Base-by-base conservation (phyloP, 2,329 filamentous ascomycete species). In the Paraphaeosphaeria sporulosa region DNA sequence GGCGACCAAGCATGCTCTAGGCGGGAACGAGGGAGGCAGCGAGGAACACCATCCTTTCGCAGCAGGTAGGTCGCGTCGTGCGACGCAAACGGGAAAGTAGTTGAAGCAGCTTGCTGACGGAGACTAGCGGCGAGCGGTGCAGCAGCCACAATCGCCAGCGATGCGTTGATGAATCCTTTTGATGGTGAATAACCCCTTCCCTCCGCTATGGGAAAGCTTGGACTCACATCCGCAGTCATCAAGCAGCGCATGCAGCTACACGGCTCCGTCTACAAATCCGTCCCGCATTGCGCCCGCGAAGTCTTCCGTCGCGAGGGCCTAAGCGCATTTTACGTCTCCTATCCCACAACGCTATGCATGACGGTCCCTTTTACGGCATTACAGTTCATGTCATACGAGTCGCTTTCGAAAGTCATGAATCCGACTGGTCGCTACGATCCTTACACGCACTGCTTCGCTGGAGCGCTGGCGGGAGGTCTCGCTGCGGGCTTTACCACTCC, bases 161-260 rank as follows among this genome's bases (percentile, higher is more conserved):
- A 99, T 83, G 95, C 95, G 57, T 88, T 99, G 67, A 99, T 99
- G 95, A 99, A 98, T 76, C 95, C 95, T 23, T 99, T 99, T 77
- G 95, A 99, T 82, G 93, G 93, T 97, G 86, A 72, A 87, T 76
- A 59, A 30, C 55, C 47, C 48, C 50, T n/a, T 21, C 46, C 50
- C 19, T 21, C 43, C 27, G 12, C 44, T 38, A 34, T 50, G 17
- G n/a, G 44, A 30, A 40, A 32, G 30, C 52, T 55, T 40, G 38
- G 54, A 60, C 72, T 75, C 36, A 77, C 47, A 44, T 34, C 47
- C 21, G 32, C 73, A 97, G 95, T 99, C 63, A 97, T 99, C 83
- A 99, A 99, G 82, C 95, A 99, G 80, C 92, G 95, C 71, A 99
- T 99, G 95, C 95, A 99, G 80, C 91, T 99, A 61, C 92, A 97